A percentile compares a stretch with the other conserved stretches of the same genome.
These are phyloP conservation scores for Wallacemonas sp. DNA, from an alignment of 208 protist genomes.

Conservation along the genomic window DNA sequence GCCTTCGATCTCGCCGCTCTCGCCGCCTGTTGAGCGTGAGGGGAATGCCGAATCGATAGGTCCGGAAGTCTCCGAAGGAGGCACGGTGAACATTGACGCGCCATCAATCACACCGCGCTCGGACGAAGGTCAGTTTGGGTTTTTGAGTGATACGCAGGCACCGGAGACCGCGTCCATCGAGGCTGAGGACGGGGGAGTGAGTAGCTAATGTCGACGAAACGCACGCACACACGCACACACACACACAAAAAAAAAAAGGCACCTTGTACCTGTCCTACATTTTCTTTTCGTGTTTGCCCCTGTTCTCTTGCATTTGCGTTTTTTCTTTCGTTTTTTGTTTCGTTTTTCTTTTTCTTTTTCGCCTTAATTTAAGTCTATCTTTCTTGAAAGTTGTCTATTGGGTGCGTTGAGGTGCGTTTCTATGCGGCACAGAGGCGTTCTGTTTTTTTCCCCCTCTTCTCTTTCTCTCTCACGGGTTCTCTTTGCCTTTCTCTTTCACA, in stretches of 20 bases:
- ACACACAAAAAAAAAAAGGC: too few species aligned
- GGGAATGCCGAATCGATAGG: background rate
- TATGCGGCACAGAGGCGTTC: too few species aligned
- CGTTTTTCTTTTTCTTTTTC: too few species aligned
- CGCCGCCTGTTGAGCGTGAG: background rate
- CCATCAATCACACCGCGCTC: conserved; percentile 11
- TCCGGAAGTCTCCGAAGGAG: conserved; percentile 1
- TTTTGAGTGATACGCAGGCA: background rate
- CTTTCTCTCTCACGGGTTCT: conserved; percentile 19
- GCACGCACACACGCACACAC: too few species aligned
- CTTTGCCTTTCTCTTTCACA: too few species aligned
- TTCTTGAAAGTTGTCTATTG: too few species aligned
- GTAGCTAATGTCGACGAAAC: background rate
- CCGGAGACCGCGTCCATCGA: background rate
- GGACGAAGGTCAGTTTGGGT: background rate
- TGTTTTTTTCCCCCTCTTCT: conserved; percentile 12
- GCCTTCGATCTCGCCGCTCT: background rate
- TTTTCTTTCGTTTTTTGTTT: too few species aligned
- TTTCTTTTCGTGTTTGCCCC: too few species aligned
- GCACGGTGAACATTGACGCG: conserved; percentile 5
- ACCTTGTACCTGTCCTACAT: too few species aligned
- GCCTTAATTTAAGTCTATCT: too few species aligned
- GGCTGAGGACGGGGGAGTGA: conserved; percentile 1
- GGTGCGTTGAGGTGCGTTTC: too few species aligned
- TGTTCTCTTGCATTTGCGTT: too few species aligned